Conservation (phyloP, 495 filamentous ascomycete species). For the Trichocladium uniseriatum region DNA sequence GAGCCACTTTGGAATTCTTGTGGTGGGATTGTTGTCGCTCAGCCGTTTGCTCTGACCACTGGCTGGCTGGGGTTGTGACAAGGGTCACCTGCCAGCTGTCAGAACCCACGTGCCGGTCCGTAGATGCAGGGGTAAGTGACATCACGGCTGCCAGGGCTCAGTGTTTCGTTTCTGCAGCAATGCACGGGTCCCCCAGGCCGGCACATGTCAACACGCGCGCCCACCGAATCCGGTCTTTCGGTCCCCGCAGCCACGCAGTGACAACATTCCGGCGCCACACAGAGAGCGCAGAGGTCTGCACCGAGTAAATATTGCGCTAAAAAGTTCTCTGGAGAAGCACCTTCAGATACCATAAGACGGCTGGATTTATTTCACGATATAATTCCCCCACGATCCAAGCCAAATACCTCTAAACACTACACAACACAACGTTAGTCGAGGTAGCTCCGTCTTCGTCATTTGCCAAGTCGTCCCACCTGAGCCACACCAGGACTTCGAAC, state of each 20-base stretch:
- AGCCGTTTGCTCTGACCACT: background rate
- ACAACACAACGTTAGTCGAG: too few relatives aligned
- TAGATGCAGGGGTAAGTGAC: slow-evolving; percentile 3
- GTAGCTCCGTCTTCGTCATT: too few relatives aligned
- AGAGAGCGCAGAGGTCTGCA: background rate
- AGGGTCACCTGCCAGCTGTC: background rate
- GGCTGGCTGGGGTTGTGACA: background rate
- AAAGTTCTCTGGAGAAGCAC: too few relatives aligned
- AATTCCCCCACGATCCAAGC: too few relatives aligned
- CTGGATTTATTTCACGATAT: too few relatives aligned
- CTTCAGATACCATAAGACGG: too few relatives aligned
- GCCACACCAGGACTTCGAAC: too few relatives aligned
- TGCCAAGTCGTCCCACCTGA: background rate
- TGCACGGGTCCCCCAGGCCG: slow-evolving; percentile 6
- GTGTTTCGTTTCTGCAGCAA: slow-evolving; percentile 19
- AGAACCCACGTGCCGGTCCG: background rate
- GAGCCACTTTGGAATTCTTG: background rate
- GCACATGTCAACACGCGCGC: slow-evolving; percentile 13
- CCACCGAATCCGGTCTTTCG: background rate
- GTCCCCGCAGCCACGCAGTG: slow-evolving; percentile 3
- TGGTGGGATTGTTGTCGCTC: background rate
- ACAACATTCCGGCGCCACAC: background rate
- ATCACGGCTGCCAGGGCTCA: slow-evolving; percentile 6
- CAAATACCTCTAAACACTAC: too few relatives aligned
- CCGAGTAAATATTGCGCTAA: too few relatives aligned